phyloP scores from a whole-genome alignment of 805 yeast genomes.

The Dipodascus albidus region DNA sequence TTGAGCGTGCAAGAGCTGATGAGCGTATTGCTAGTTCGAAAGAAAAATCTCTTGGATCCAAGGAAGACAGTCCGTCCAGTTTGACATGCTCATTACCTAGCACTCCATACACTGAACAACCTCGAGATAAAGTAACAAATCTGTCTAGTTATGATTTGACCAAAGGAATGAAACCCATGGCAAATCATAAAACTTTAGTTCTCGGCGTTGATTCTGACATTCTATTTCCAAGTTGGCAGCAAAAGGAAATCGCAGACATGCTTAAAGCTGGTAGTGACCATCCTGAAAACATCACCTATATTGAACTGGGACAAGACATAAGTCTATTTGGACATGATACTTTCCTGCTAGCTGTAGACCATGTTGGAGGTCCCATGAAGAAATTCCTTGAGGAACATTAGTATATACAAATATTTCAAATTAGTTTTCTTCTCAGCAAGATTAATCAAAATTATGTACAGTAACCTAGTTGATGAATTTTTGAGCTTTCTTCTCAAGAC shows the following conservation, averaged over 20 bases:
- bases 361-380: slow-evolving; percentile 69
- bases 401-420: background rate
- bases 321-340: slow-evolving; percentile 90
- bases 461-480: slow-evolving; percentile 9
- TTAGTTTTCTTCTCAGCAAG: background rate
- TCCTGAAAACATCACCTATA: slow-evolving; percentile 38
- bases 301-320: slow-evolving; percentile 64
- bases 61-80: slow-evolving; percentile 9
- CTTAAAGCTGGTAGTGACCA: slow-evolving; percentile 30
- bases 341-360: slow-evolving; percentile 64
- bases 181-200: slow-evolving; percentile 57
- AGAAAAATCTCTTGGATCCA: slow-evolving; percentile 11
- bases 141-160: slow-evolving; percentile 43
- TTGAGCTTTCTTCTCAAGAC: slow-evolving; percentile 14
- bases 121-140: slow-evolving; percentile 31
- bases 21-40: slow-evolving; percentile 4
- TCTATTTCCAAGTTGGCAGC: slow-evolving; percentile 92
- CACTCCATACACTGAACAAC: slow-evolving; percentile 44
- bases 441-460: background rate
- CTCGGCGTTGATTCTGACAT: slow-evolving; percentile 91
- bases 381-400: slow-evolving; percentile 36
- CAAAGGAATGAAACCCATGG: slow-evolving; percentile 51
- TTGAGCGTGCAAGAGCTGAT: slow-evolving; percentile 9
- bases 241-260: slow-evolving; percentile 61
- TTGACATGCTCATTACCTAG: slow-evolving; percentile 33